A percentile compares a stretch with the other conserved stretches of the same genome.
phyloP scores from a whole-genome alignment of 169 alveolate species.

The Plasmodium inui region DNA sequence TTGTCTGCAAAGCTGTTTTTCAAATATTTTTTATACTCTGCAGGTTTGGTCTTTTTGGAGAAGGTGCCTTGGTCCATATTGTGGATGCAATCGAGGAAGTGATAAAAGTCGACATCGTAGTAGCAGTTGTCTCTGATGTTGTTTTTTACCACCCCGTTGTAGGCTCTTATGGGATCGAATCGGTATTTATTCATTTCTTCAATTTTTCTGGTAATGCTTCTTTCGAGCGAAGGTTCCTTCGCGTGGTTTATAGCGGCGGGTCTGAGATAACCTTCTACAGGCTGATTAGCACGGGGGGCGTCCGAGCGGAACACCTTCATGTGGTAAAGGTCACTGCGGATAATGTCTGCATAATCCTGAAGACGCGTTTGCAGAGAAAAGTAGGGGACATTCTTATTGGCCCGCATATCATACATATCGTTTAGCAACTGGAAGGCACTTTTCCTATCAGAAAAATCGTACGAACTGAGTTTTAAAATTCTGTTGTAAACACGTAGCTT shows the following conservation, averaged over 20 bases:
- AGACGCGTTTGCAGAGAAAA: conserved; percentile 32
- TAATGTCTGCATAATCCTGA: conserved; percentile 27
- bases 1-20: not conserved
- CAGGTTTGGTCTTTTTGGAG: not conserved
- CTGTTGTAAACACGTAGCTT: conserved; percentile 51
- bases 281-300: not conserved
- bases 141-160: conserved; percentile 61
- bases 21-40: not conserved
- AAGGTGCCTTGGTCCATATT: not conserved
- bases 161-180: conserved; percentile 14
- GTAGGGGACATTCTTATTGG: conserved; percentile 15
- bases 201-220: not conserved
- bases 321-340: conserved; percentile 14
- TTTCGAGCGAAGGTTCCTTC: conserved; percentile 10
- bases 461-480: conserved; percentile 50
- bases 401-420: conserved; percentile 37
- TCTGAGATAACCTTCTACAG: not conserved
- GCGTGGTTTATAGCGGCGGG: not conserved
- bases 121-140: conserved; percentile 34
- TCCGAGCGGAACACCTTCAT: not conserved
- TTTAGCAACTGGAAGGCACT: conserved; percentile 26
- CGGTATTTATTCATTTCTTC: conserved; percentile 42
- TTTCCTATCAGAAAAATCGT: conserved; percentile 36
- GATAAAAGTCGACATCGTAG: conserved; percentile 49
- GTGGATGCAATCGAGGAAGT: conserved; percentile 6